These are phyloP conservation scores for Cantharellus anzutake DNA, from an alignment of 768 basidiomycete species.

Conservation along the genomic window DNA sequence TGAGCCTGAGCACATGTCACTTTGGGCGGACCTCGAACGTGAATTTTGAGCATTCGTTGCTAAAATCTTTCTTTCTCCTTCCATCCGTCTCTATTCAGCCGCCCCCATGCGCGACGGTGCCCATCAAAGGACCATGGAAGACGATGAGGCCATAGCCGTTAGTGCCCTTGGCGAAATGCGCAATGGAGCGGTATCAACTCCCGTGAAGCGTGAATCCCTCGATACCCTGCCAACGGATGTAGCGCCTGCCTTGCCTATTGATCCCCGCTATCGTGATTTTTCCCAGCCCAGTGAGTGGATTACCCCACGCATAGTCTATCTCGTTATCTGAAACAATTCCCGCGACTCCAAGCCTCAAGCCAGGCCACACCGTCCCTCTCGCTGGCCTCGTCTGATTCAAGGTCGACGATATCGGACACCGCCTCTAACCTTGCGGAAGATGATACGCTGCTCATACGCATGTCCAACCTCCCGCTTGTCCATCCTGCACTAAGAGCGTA, in stretches of 20 bases:
- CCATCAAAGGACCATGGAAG: slow-evolving; percentile 22
- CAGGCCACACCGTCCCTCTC: slow-evolving; percentile 10
- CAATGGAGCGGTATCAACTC: slow-evolving; percentile 12
- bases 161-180: slow-evolving; percentile 64
- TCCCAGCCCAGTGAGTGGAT: not conserved
- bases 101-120: not conserved
- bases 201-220: not conserved
- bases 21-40: not conserved
- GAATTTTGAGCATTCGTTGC: not conserved
- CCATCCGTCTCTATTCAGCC: not conserved
- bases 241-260: not conserved
- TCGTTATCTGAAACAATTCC: too few relatives aligned
- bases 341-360: not conserved
- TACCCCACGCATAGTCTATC: too few relatives aligned
- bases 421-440: not conserved
- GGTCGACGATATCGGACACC: slow-evolving; percentile 4
- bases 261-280: not conserved
- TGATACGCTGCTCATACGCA: slow-evolving; percentile 26
- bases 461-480: slow-evolving; percentile 54
- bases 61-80: not conserved
- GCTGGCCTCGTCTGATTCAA: slow-evolving; percentile 8
- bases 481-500: slow-evolving; percentile 54
- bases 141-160: slow-evolving; percentile 63
- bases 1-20: not conserved
- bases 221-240: slow-evolving; percentile 11